phyloP scores from a whole-genome alignment of 1,284 basidiomycete genomes.

The Tilletia horrida region DNA sequence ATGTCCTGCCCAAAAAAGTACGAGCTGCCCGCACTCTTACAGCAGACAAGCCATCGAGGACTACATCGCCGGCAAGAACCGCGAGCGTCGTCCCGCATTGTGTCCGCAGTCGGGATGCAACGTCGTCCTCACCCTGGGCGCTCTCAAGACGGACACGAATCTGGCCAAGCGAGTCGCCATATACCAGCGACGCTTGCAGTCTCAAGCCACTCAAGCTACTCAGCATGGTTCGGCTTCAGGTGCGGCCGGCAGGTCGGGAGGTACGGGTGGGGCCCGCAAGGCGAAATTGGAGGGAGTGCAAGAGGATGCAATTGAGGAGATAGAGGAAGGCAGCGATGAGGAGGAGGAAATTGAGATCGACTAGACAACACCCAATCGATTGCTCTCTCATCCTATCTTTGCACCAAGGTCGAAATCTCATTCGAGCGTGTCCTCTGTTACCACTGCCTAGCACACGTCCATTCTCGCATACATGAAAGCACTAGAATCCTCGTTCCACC shows the following conservation, averaged over 20 bases:
- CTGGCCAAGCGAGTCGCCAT: slow-evolving; percentile 31
- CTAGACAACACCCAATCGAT: neutral
- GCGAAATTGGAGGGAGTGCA: slow-evolving; percentile 27
- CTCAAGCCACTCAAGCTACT: slow-evolving; percentile 38
- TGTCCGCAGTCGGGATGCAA: slow-evolving; percentile 33
- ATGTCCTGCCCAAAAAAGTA: neutral
- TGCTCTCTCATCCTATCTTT: no score
- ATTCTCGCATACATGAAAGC: no score
- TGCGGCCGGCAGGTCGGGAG: slow-evolving; percentile 26
- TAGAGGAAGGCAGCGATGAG: slow-evolving; percentile 17
- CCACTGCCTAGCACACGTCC: no score
- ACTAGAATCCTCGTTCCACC: no score
- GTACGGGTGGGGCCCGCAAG: slow-evolving; percentile 58
- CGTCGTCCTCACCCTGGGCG: slow-evolving; percentile 23
- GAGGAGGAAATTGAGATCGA: slow-evolving; percentile 13
- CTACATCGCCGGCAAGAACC: slow-evolving; percentile 8
- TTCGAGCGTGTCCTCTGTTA: no score
- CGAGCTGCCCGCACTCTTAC: slow-evolving; percentile 17
- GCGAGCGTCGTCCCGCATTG: neutral
- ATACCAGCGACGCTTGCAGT: slow-evolving; percentile 34
- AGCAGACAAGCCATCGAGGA: slow-evolving; percentile 9
- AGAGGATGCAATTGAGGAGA: slow-evolving; percentile 20
- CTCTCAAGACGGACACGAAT: slow-evolving; percentile 22
- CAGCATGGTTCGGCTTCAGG: slow-evolving; percentile 37
- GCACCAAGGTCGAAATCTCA: no score